Base-by-base conservation (phyloP, 2,329 filamentous ascomycete genomes). In the Fusarium sp. region DNA sequence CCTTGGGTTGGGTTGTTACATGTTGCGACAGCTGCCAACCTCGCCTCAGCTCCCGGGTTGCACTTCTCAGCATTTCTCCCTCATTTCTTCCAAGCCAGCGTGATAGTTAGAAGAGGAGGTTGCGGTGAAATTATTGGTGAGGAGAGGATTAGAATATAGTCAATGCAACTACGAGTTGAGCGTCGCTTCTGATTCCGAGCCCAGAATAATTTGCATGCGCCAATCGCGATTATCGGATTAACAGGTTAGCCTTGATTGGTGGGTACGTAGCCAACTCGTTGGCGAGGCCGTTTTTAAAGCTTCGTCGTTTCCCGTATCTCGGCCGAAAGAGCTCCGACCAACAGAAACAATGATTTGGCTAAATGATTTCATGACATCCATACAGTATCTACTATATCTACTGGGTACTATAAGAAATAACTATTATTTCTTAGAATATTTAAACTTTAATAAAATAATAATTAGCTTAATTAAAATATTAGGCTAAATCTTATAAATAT, bases 61-160 rank as follows among this genome's bases (percentile, higher is more conserved):
- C 71, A 65, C 70, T 73, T 69, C 70, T 72, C 65, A 77, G 72
- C 75, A 77, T 77, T 60, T 61, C 72, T 74, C 74, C 69, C 60
- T 73, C 74, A 76, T 77, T 56, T 62, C 67, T 71, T 56, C 68
- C 57, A 52, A 44, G 40, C 36, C 46, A 36, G 26, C 11, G 22
- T 34, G 25, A 24, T 46, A 25, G 36, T 44, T 46, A 31, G 28
- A 26, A 46, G 25, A 34, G 6, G 19, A 7, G 11, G 11, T 45
- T 49, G 32, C 19, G 13, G 34, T 26, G 10, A n/a, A 24, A 40
- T n/a, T 19, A 1, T 12, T 28, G 25, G 11, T 13, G 51, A 32
- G 7, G 36, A 19, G n/a, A 40, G n/a, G 25, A 32, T 24, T 35
- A 26, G n/a, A 38, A 5, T 29, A 29, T 19, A 32, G 31, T 36